These are phyloP conservation scores for Calonectria hongkongensis DNA, from an alignment of 2,329 filamentous ascomycete species.

Conservation along the genomic window DNA sequence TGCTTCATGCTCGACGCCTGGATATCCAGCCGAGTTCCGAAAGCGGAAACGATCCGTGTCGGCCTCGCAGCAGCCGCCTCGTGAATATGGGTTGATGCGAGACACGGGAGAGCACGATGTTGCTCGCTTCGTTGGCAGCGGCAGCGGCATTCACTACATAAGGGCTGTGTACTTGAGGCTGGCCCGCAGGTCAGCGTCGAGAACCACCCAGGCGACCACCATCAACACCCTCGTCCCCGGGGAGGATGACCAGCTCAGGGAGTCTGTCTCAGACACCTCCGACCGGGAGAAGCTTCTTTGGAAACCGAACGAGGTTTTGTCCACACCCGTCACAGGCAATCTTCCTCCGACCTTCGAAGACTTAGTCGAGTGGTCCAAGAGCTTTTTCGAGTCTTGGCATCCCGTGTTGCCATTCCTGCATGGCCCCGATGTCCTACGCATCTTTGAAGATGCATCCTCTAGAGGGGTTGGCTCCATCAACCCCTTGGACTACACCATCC, in stretches of 20 bases:
- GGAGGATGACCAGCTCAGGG: slow-evolving; percentile 71
- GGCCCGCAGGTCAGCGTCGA: slow-evolving; percentile 50
- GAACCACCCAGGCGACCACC: slow-evolving; percentile 41
- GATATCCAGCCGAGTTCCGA: slow-evolving; percentile 48
- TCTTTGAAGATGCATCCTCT: slow-evolving; percentile 66
- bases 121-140: slow-evolving; percentile 74
- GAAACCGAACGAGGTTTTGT: slow-evolving; percentile 58
- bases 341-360: slow-evolving; percentile 64
- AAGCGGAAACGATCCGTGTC: slow-evolving; percentile 57
- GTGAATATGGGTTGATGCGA: slow-evolving; percentile 68
- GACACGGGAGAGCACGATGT: slow-evolving; percentile 66
- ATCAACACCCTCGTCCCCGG: slow-evolving; percentile 69
- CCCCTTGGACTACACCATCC: slow-evolving; percentile 63
- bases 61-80: slow-evolving; percentile 52
- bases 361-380: slow-evolving; percentile 69
- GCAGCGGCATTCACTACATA: slow-evolving; percentile 76
- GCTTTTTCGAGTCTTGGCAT: slow-evolving; percentile 76
- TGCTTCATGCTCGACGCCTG: slow-evolving; percentile 50
- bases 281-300: slow-evolving; percentile 56
- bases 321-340: slow-evolving; percentile 32
- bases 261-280: slow-evolving; percentile 41
- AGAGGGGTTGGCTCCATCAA: slow-evolving; percentile 55
- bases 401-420: slow-evolving; percentile 74
- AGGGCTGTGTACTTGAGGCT: slow-evolving; percentile 72
- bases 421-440: slow-evolving; percentile 69